Conservation (phyloP, 345 rosid species). For the Euclidium syriacum region DNA sequence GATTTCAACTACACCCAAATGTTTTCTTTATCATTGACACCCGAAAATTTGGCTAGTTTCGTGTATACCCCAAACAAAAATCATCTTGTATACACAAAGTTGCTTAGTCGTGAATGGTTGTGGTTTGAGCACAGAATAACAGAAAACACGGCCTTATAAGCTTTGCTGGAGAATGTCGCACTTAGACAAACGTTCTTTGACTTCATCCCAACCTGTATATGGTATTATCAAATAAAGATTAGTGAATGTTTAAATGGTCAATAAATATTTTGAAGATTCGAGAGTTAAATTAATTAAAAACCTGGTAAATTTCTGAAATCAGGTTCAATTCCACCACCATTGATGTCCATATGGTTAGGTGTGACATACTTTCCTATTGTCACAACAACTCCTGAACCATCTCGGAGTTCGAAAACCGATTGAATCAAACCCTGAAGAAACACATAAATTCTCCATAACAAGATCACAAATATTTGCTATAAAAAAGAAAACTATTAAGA, state of each 20-base stretch:
- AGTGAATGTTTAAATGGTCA: neutral
- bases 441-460: neutral
- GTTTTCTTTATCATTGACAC: neutral
- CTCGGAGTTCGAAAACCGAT: constrained; percentile 80
- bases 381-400: constrained; percentile 90
- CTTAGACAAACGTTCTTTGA: constrained; percentile 43
- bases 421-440: constrained; percentile 77
- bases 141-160: neutral
- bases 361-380: constrained; percentile 87
- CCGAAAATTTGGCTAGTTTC: neutral
- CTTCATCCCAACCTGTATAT: constrained; percentile 72
- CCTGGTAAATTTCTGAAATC: constrained; percentile 70
- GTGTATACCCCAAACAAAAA: no score
- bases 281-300: constrained; percentile 23
- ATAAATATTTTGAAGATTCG: neutral
- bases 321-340: constrained; percentile 89
- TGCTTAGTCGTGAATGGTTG: neutral
- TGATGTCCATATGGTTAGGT: constrained; percentile 83
- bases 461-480: neutral
- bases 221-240: neutral
- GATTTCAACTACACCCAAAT: neutral
- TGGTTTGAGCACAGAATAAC: neutral
- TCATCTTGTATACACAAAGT: neutral
- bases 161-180: constrained; percentile 54
- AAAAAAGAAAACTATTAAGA: neutral